These are phyloP conservation scores for Ampelocalamus luodianensis DNA, from an alignment of 176 grass and related monocot species.

Conservation along the genomic window DNA sequence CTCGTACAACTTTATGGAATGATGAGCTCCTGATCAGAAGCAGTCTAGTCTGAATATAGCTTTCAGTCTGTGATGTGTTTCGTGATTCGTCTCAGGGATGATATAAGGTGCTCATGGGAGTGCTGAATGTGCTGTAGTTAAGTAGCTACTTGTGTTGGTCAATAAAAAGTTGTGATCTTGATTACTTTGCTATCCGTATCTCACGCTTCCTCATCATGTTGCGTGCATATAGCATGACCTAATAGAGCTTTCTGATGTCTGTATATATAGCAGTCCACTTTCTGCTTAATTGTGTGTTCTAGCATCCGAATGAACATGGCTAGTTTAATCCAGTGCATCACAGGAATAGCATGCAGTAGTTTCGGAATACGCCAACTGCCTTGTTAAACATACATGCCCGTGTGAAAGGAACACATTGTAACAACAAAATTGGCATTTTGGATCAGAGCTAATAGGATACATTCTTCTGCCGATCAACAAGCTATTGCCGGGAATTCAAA, in stretches of 20 bases:
- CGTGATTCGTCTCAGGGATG: background rate
- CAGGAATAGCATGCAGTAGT: background rate
- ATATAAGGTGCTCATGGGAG: slow-evolving; percentile 1
- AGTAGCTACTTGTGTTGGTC: slow-evolving; percentile 31
- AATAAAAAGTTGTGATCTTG: slow-evolving; percentile 43
- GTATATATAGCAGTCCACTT: background rate
- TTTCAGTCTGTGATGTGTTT: background rate
- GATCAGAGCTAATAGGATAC: slow-evolving; percentile 38
- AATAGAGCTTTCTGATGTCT: background rate
- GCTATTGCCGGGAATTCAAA: slow-evolving; percentile 49
- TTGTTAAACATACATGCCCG: background rate
- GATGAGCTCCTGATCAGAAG: slow-evolving; percentile 33
- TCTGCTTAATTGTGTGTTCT: background rate
- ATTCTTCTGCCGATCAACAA: slow-evolving; percentile 44
- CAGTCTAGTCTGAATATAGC: slow-evolving; percentile 18
- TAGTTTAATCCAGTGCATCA: slow-evolving; percentile 9
- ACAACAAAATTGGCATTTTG: background rate
- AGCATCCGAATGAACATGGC: background rate
- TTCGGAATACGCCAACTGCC: background rate
- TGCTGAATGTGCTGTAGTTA: slow-evolving; percentile 39
- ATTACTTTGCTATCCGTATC: slow-evolving; percentile 1
- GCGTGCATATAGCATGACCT: slow-evolving; percentile 1
- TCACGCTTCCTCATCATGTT: background rate
- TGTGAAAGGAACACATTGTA: background rate
- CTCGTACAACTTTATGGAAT: slow-evolving; percentile 57